These are phyloP conservation scores for Salix purpurea DNA, from an alignment of 345 rosid genomes.

Conservation along the genomic window DNA sequence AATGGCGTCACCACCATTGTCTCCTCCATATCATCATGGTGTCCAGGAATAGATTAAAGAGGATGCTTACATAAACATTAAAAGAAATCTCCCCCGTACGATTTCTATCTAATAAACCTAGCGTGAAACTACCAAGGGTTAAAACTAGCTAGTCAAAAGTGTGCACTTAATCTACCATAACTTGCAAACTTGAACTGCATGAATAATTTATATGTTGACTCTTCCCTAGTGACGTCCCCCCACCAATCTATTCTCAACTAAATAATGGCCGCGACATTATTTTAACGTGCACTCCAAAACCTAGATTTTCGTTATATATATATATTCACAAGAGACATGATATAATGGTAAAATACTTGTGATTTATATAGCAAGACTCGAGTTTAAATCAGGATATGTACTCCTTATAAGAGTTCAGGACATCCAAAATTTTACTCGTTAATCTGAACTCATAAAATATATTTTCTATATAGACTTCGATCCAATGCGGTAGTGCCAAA, in stretches of 20 bases:
- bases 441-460: too few species aligned
- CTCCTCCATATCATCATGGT: conserved; percentile 16
- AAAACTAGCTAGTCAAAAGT: conserved; percentile 7
- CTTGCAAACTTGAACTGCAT: not conserved
- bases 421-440: too few species aligned
- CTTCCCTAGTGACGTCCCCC: conserved; percentile 12
- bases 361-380: too few species aligned
- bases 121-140: not conserved
- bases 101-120: not conserved
- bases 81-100: not conserved
- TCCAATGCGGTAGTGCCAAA: not conserved
- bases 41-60: conserved; percentile 12
- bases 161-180: conserved; percentile 18
- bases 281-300: not conserved
- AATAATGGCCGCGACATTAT: not conserved
- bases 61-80: not conserved
- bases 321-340: not conserved
- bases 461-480: not conserved
- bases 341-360: too few species aligned
- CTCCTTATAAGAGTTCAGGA: rapidly evolving
- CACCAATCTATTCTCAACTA: not conserved
- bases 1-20: conserved; percentile 32
- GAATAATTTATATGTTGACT: conserved; percentile 16
- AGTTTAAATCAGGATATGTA: too few species aligned
- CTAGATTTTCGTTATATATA: not conserved